These are phyloP conservation scores for Magnusiomyces sp. DNA, from an alignment of 1,139 yeast species.

Conservation along the genomic window DNA sequence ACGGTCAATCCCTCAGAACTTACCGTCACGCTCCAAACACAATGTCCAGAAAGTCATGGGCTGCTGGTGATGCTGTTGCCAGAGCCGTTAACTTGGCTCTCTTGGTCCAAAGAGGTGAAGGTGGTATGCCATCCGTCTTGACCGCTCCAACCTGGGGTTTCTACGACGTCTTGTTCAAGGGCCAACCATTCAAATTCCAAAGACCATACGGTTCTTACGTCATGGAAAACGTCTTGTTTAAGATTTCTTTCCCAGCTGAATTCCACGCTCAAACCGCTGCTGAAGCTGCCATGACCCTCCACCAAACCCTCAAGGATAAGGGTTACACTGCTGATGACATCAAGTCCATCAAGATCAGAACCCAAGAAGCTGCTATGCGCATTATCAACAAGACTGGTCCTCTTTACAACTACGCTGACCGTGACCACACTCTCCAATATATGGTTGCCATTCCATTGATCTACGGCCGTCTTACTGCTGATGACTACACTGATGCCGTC, in stretches of 20 bases:
- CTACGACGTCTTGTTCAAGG: conserved; percentile 49
- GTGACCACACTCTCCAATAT: conserved; percentile 56
- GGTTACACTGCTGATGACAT: conserved; percentile 44
- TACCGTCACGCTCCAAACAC: conserved; percentile 58
- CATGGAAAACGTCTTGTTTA: conserved; percentile 55
- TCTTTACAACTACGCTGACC: conserved; percentile 51
- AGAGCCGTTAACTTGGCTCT: conserved; percentile 50
- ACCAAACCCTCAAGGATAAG: conserved; percentile 31
- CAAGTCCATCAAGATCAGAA: conserved; percentile 41
- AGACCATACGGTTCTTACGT: conserved; percentile 47
- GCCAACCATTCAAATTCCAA: conserved; percentile 45
- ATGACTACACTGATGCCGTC: conserved; percentile 44
- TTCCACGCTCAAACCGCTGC: conserved; percentile 62
- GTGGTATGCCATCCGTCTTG: conserved; percentile 50
- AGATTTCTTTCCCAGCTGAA: conserved; percentile 58
- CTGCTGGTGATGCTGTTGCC: conserved; percentile 57
- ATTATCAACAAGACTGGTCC: conserved; percentile 54
- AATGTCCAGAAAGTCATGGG: conserved; percentile 57
- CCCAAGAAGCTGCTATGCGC: conserved; percentile 53
- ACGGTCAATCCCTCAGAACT: conserved; percentile 50
- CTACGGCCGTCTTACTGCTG: conserved; percentile 47
- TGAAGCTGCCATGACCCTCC: conserved; percentile 45
- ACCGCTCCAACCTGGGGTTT: conserved; percentile 55
- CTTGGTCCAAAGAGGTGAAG: conserved; percentile 44
- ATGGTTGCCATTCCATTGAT: conserved; percentile 51